These are phyloP conservation scores for Fusarium concolor DNA, from an alignment of 2,329 filamentous ascomycete genomes.

Conservation along the genomic window DNA sequence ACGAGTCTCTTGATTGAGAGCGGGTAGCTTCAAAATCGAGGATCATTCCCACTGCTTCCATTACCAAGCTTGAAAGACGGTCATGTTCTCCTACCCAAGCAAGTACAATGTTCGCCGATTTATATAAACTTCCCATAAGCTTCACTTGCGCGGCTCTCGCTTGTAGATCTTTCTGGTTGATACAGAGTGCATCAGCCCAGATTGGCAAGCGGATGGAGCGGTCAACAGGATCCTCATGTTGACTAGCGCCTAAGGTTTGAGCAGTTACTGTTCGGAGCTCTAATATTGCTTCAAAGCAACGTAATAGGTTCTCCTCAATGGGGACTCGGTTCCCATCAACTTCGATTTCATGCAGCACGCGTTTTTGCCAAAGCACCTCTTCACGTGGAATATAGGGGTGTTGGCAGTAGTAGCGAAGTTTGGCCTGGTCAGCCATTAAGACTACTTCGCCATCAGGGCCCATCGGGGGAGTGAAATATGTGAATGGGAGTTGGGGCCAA, in stretches of 20 bases:
- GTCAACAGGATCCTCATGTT: neutral
- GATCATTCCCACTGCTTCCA: neutral
- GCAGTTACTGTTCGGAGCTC: neutral
- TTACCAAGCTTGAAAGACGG: neutral
- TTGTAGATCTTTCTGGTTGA: neutral
- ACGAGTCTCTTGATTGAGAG: neutral
- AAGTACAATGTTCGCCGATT: neutral
- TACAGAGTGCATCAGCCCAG: neutral
- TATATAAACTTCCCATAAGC: neutral
- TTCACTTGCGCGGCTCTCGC: neutral
- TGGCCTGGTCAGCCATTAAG: neutral
- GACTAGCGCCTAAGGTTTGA: neutral
- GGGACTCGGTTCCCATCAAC: neutral
- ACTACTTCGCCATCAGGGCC: neutral
- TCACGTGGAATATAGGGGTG: neutral
- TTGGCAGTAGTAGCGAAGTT: neutral
- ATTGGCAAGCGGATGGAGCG: neutral
- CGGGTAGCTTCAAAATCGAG: neutral
- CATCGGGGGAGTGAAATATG: neutral
- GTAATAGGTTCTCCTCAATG: neutral
- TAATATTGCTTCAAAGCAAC: neutral
- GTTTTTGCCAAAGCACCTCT: conserved; percentile 1
- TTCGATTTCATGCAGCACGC: neutral
- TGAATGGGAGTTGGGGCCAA: neutral
- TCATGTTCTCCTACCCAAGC: neutral